Evolutionary conservation across 495 filamentous ascomycete genomes (phyloP), one percentile per base, ranked within the genome.

Genomic region (Penicillium lagena): DNA sequence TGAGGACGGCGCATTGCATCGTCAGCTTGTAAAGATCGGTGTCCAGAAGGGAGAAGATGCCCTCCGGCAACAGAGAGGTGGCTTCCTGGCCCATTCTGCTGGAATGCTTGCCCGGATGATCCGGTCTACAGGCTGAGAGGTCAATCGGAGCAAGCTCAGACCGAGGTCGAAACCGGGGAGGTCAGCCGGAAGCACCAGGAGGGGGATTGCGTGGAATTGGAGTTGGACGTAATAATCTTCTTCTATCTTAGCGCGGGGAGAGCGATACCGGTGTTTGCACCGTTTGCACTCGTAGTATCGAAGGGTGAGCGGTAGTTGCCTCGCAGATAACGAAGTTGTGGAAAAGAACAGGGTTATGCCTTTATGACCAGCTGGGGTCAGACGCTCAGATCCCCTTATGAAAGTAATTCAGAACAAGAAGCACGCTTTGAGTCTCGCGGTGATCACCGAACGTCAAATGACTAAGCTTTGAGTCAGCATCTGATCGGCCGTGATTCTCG

Each of bases 1-100:
- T 90, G 40, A 95, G 74, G 50, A 97, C 80, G 34, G 90, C 93
- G 59, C 87, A 95, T 81, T 98, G 93, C 93, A 98, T 98, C 9
- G 93, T 98, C 58, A 98, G 66, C 66, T 98, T 98, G 76, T 98
- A 98, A 35, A 98, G 73, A 72, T 98, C 93, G 1, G 93, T 98
- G 61, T 98, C 93, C 33, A 98, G 79, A 48, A 98, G 83, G 47
- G 93, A 96, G 63, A 79, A 84, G 56, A 97, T 81, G 32, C 89
- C 90, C 53, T 79, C 76, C n/a, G 78, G 74, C 40, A 51, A 45
- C 33, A 55, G 47, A 52, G 63, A 45, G 42, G 56, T 47, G n/a
- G 29, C 51, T 35, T 58, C 49, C 39, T 64, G 50, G 47, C 42
- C 50, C 67, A 71, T 68, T 44, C 10, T 63, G 48, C 8, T 41